phyloP scores from a whole-genome alignment of 208 protist species.

The Trypanosoma theileri region DNA sequence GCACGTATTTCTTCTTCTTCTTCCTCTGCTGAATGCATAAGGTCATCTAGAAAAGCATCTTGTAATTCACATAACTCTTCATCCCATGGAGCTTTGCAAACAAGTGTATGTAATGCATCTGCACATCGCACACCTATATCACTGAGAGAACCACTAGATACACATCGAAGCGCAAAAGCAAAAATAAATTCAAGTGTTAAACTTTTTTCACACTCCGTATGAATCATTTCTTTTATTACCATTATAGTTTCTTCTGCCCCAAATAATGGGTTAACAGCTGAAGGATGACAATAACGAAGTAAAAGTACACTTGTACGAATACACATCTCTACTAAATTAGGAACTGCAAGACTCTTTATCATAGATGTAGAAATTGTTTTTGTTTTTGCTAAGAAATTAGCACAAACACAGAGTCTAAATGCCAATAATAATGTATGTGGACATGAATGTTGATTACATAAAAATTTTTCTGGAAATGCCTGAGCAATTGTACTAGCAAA shows the following conservation, averaged over 20 bases:
- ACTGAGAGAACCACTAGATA: conserved; percentile 4
- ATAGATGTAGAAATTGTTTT: not conserved
- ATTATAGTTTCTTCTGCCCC: conserved; percentile 10
- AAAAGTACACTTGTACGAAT: conserved; percentile 28
- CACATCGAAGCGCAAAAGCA: conserved; percentile 21
- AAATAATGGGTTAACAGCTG: conserved; percentile 23
- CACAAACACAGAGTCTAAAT: conserved; percentile 24
- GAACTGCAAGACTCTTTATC: not conserved
- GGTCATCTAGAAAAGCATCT: conserved; percentile 16
- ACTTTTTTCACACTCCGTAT: conserved; percentile 2
- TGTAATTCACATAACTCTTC: conserved; percentile 8
- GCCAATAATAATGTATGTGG: conserved; percentile 18
- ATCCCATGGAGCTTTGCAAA: conserved; percentile 24
- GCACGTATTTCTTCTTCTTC: conserved; percentile 2
- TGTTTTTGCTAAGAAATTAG: conserved; percentile 17
- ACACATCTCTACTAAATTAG: conserved; percentile 22
- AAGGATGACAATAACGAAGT: conserved; percentile 28
- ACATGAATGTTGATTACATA: conserved; percentile 12
- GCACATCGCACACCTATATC: conserved; percentile 23
- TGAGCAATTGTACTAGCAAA: conserved; percentile 37
- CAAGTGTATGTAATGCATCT: conserved; percentile 24
- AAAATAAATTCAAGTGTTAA: conserved; percentile 42
- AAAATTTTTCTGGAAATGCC: conserved; percentile 31
- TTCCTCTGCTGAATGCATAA: not conserved
- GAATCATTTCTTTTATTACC: conserved; percentile 8